Evolutionary conservation across 441 rosid species (phyloP).

Genomic region (Eruca vesicaria): DNA sequence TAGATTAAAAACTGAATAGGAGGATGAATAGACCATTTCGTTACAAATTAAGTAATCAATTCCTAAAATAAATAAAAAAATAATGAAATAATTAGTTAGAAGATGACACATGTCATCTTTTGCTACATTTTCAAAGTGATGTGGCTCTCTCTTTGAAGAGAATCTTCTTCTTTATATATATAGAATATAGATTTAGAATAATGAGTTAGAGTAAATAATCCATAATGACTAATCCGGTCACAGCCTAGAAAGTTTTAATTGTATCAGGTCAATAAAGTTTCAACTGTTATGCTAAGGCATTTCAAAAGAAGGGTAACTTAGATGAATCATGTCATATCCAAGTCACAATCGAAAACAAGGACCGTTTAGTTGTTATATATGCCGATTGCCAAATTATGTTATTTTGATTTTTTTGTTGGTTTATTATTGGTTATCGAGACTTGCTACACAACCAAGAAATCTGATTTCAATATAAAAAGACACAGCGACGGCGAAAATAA

Average conservation of each 20-base stretch:
- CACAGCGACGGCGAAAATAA: constrained; percentile 19
- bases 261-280: neutral
- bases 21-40: no score
- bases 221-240: neutral
- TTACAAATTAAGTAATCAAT: no score
- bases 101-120: no score
- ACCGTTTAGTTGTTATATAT: neutral
- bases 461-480: neutral
- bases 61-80: no score
- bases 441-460: neutral
- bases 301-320: neutral
- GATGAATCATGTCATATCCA: constrained; percentile 3
- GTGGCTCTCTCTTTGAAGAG: no score
- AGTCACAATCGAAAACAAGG: constrained; percentile 1
- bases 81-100: no score
- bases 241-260: neutral
- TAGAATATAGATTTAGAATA: no score
- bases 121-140: no score
- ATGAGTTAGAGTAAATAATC: neutral
- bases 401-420: neutral
- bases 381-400: neutral
- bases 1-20: no score
- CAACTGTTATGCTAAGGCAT: neutral
- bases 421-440: neutral
- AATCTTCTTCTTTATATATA: no score